Percentiles rank a stretch among this genome's conserved stretches.
Evolutionary conservation across 2,329 filamentous ascomycete genomes (phyloP).

Genomic region (Fusarium transvaalense): DNA sequence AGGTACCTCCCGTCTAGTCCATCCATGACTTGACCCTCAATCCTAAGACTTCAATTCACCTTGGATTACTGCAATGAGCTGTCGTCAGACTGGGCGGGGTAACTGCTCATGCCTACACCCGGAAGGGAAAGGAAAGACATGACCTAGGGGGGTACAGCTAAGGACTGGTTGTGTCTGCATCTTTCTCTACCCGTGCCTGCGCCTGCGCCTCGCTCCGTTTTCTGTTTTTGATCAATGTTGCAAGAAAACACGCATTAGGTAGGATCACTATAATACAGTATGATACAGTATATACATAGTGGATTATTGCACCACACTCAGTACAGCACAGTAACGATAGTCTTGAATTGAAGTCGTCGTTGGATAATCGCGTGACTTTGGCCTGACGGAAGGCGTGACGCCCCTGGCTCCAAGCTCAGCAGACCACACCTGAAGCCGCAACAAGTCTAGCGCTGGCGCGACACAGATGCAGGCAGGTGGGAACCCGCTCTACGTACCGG

Average conservation of each 20-base stretch:
- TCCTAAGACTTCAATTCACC: constrained; percentile 13
- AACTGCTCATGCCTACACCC: constrained; percentile 49
- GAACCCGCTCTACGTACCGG: constrained; percentile 37
- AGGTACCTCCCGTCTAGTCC: not conserved
- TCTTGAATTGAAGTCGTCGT: constrained; percentile 11
- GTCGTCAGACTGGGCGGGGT: constrained; percentile 62
- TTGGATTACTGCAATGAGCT: constrained; percentile 42
- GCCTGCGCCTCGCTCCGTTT: constrained; percentile 37
- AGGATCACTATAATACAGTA: not conserved
- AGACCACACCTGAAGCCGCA: constrained; percentile 43
- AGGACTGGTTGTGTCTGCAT: constrained; percentile 23
- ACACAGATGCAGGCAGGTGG: constrained; percentile 10
- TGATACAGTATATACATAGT: not conserved
- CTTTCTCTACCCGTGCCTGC: not conserved
- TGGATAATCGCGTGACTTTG: constrained; percentile 51
- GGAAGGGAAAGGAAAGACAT: constrained; percentile 23
- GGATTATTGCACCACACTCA: not conserved
- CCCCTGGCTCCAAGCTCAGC: constrained; percentile 47
- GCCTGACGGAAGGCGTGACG: constrained; percentile 50
- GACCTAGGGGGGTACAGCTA: constrained; percentile 35
- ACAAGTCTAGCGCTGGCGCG: constrained; percentile 42
- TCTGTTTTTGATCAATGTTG: constrained; percentile 12
- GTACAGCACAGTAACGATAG: not conserved
- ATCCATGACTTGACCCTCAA: constrained; percentile 37
- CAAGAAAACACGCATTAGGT: constrained; percentile 20